Conservation (phyloP, 2,329 filamentous ascomycete genomes). For the Akanthomyces lecanii region DNA sequence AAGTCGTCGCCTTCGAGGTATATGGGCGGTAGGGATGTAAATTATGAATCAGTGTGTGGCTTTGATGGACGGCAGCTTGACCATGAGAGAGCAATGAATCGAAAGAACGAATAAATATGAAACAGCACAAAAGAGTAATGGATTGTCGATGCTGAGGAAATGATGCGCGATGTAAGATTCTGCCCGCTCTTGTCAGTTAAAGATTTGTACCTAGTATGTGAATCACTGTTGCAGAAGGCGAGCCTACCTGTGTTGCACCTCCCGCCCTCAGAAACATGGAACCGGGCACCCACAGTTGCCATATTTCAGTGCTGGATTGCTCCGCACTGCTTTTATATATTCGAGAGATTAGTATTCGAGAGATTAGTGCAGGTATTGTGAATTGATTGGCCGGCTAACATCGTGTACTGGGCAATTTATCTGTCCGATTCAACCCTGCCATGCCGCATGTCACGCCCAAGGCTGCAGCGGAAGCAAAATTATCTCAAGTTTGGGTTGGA, state of each 20-base stretch:
- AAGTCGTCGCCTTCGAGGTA: not conserved
- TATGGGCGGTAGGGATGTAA: not conserved
- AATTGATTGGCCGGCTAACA: no score
- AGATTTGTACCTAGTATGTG: not conserved
- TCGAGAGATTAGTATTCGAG: no score
- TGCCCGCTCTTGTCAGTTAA: not conserved
- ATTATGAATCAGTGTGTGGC: not conserved
- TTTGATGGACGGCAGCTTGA: not conserved
- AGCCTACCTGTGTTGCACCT: not conserved
- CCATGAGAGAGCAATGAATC: not conserved
- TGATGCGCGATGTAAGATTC: not conserved
- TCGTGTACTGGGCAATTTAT: no score
- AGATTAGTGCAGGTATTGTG: no score
- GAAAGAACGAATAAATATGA: not conserved
- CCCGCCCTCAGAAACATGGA: not conserved
- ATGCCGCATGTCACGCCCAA: no score
- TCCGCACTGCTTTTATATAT: no score
- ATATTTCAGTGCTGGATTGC: no score
- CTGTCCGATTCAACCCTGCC: no score
- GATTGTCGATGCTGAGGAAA: conserved; percentile 4
- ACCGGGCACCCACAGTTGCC: no score
- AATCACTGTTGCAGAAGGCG: not conserved
- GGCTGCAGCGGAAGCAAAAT: no score
- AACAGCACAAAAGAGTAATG: conserved; percentile 1
- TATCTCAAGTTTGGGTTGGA: no score